Conservation (phyloP, 108 stramenopile species). For the Stephanodiscus triporus region DNA sequence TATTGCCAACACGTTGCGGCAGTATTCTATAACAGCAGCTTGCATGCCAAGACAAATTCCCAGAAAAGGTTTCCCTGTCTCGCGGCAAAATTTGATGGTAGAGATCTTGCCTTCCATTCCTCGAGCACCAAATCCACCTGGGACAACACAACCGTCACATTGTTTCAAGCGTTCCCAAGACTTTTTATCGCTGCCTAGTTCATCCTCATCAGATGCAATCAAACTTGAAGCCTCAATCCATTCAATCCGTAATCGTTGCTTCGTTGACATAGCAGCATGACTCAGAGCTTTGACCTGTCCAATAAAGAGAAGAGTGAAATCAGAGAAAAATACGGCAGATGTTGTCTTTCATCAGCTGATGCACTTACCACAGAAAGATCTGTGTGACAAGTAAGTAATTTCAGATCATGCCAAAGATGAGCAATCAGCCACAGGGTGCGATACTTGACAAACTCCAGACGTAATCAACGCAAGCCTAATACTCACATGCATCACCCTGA, state of each 20-base stretch:
- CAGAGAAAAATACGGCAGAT: background rate
- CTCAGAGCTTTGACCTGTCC: constrained; percentile 73
- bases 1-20: constrained; percentile 71
- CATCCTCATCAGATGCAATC: constrained; percentile 38
- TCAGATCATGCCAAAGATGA: background rate
- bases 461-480: background rate
- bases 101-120: constrained; percentile 80
- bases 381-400: constrained; percentile 30
- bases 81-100: constrained; percentile 61
- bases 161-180: constrained; percentile 82
- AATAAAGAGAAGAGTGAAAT: constrained; percentile 1
- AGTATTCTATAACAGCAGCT: constrained; percentile 79
- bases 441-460: constrained; percentile 1
- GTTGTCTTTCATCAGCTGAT: background rate
- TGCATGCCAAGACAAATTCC: constrained; percentile 90
- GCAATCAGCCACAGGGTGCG: background rate
- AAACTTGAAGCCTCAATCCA: constrained; percentile 70
- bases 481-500: constrained; percentile 58
- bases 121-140: constrained; percentile 93
- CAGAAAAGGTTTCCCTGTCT: constrained; percentile 29
- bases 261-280: constrained; percentile 75
- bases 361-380: constrained; percentile 53
- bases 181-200: constrained; percentile 42
- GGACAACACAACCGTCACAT: constrained; percentile 89
- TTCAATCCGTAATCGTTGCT: constrained; percentile 61